phyloP scores from a whole-genome alignment of 2,329 filamentous ascomycete genomes.

The Zelopaecilomyces penicillatus region DNA sequence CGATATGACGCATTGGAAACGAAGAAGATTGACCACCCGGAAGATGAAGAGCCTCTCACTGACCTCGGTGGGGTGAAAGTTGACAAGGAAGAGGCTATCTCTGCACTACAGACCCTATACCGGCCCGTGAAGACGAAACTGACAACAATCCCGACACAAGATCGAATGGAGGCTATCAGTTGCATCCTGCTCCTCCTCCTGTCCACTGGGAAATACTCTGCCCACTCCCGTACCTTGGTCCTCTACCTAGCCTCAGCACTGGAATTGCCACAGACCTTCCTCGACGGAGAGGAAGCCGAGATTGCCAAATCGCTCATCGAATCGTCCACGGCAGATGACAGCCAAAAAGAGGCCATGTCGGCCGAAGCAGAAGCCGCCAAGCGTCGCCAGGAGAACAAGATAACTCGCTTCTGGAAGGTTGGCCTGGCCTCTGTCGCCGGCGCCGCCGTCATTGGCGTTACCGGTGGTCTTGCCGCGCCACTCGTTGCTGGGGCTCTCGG shows the following conservation, averaged over 20 bases:
- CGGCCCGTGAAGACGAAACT: slow-evolving; percentile 46
- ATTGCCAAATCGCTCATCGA: slow-evolving; percentile 69
- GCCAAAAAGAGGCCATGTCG: slow-evolving; percentile 45
- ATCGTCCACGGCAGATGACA: slow-evolving; percentile 41
- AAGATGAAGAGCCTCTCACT: slow-evolving; percentile 31
- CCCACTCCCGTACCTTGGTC: slow-evolving; percentile 61
- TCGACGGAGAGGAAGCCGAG: slow-evolving; percentile 64
- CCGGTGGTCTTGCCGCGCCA: slow-evolving; percentile 82
- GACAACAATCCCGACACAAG: slow-evolving; percentile 46
- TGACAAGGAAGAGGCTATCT: slow-evolving; percentile 30
- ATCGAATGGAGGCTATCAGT: slow-evolving; percentile 57
- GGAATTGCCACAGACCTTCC: slow-evolving; percentile 49
- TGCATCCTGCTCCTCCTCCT: slow-evolving; percentile 63
- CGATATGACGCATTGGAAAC: slow-evolving; percentile 35
- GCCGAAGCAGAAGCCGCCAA: slow-evolving; percentile 70
- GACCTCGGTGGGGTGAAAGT: slow-evolving; percentile 28
- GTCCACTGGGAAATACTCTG: slow-evolving; percentile 65
- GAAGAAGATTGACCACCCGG: slow-evolving; percentile 24
- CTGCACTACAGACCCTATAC: slow-evolving; percentile 42
- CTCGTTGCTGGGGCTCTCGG: slow-evolving; percentile 80
- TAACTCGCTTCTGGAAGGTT: slow-evolving; percentile 77
- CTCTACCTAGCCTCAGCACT: slow-evolving; percentile 62
- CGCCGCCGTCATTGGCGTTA: slow-evolving; percentile 83
- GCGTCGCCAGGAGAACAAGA: slow-evolving; percentile 61
- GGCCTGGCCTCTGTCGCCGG: slow-evolving; percentile 82